Base-by-base conservation (phyloP, 805 yeast genomes). In the Saccharomycopsis fibuligera region DNA sequence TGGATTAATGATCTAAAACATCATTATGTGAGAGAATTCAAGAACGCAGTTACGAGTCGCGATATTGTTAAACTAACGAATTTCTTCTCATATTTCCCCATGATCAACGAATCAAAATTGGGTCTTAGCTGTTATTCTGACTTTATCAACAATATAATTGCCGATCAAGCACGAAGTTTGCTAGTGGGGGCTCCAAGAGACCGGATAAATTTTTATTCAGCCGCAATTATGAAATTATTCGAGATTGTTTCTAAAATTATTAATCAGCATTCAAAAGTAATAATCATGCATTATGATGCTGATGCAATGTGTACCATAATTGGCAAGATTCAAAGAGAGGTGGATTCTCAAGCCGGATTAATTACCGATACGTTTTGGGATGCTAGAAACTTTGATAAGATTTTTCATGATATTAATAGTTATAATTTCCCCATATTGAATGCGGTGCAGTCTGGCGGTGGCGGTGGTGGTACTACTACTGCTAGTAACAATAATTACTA, bases 301-400 rank as follows among this genome's bases (percentile, higher is more conserved):
- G 54, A 66, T 8, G 80, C 81, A 14, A 80, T 90, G 71, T 66
- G 74, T 2, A 73, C 73, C 30, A 89, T 91, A 8, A 73, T 90
- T 56, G 78, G 75, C 17, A 76, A 77, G 44, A 82, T 93, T 29
- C 96, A 91, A 64, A 70, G 76, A 44, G 99, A 93, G 60, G 82
- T 93, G 27, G 99, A 93, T 60, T 72, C 90, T n/a, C 99, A 93
- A 60, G 83, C 91, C 23, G 95, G 95, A 0, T 69, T 93, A 39
- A 85, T 93, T 3, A 72, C 86, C 47, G 98, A 91, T 62, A 86
- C 93, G 0, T 87, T 86, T 59, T 76, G 81, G 68, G 97, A 90
- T 57, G 74, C 78, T 25, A 74, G 86, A 54, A 70, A 81, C 24
- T 59, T 89, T 3, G 80, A 74, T 25, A 72, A 76, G 51, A 60